phyloP scores from a whole-genome alignment of 768 basidiomycete species.

The Macrolepiota fuliginosa region DNA sequence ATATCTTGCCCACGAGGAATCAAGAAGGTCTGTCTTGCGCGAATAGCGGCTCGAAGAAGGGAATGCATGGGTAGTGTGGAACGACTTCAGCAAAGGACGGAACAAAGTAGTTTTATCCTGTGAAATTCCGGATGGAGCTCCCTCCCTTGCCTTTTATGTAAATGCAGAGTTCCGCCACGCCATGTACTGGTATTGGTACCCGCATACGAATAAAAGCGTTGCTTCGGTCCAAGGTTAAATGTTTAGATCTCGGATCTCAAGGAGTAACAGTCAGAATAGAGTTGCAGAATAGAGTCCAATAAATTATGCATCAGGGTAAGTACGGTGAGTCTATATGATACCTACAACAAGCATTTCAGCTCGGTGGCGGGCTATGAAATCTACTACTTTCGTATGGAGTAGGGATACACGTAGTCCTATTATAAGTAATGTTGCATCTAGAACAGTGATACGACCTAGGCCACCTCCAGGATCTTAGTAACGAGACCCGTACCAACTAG shows the following conservation, averaged over 20 bases:
- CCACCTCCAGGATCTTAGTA: conserved; percentile 68
- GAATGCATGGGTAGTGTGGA: conserved; percentile 34
- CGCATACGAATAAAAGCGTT: too few relatives aligned
- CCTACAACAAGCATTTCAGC: background rate
- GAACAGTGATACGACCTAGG: background rate
- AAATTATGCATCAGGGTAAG: conserved; percentile 16
- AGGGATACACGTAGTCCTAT: conserved; percentile 5
- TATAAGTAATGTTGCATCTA: background rate
- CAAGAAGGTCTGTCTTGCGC: conserved; percentile 25
- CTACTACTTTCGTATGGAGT: conserved; percentile 9
- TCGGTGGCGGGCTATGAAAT: background rate
- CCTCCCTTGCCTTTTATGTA: conserved; percentile 17
- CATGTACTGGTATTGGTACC: too few relatives aligned
- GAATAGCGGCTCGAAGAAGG: conserved; percentile 30
- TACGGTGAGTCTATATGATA: background rate
- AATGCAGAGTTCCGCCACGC: background rate
- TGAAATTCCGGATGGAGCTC: conserved; percentile 16
- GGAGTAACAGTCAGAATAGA: background rate
- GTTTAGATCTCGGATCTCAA: too few relatives aligned
- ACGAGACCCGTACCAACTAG: conserved; percentile 93
- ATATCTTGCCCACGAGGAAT: conserved; percentile 15
- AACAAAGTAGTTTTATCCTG: conserved; percentile 7
- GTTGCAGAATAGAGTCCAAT: conserved; percentile 6
- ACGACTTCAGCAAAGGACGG: conserved; percentile 7
- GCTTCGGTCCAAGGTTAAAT: too few relatives aligned